Evolutionary conservation across 2,329 filamentous ascomycete genomes (phyloP), one percentile per base, ranked within the genome.

Genomic region (Gremmenia infestans): DNA sequence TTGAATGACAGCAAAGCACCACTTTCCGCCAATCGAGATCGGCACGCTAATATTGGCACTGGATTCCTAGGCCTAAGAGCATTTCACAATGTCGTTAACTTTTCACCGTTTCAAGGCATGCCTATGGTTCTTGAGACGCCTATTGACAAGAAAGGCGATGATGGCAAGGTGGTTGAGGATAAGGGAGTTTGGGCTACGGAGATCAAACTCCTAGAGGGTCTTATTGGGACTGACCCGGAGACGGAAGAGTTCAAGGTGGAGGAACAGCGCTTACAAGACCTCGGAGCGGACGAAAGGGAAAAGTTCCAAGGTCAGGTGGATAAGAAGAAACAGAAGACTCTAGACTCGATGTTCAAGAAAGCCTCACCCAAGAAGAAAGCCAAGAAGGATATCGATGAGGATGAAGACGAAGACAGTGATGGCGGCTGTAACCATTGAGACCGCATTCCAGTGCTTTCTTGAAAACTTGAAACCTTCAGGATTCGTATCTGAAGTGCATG

Each of bases 41-140:
- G 97, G 2, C 94, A 99, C 72, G 91, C 93, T 62, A 97, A 97
- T 70, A 97, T 99, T 60, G 94, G 94, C 25, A 95, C 91, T 0
- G 94, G 94, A 1, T 99, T 95, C 69, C 79, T 99, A 0, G 94
- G 94, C 0, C 79, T 99, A 15, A 82, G 89, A 22, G 89, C 92
- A 2, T 99, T 99, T 72, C 90, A 96, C 74, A 90, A 86, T 68
- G 76, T 99, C 57, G 87, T 97, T 78, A 97, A 97, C 71, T 85
- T 91, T 67, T 76, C 80, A 25, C 77, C 83, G 1, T 88, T 97
- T 57, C 81, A 88, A 63, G 83, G 83, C 25, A 73, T 97, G 66
- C 94, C 94, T 4, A 91, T 99, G 83, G 86, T 99, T 2, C 81
- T 99, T 7, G 94, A 99, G 76, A 99, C 94, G n/a, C 94, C 94